Evolutionary conservation across 768 basidiomycete genomes (phyloP), one percentile per base, ranked within the genome.

Genomic region (Leucosporidium yakuticum): DNA sequence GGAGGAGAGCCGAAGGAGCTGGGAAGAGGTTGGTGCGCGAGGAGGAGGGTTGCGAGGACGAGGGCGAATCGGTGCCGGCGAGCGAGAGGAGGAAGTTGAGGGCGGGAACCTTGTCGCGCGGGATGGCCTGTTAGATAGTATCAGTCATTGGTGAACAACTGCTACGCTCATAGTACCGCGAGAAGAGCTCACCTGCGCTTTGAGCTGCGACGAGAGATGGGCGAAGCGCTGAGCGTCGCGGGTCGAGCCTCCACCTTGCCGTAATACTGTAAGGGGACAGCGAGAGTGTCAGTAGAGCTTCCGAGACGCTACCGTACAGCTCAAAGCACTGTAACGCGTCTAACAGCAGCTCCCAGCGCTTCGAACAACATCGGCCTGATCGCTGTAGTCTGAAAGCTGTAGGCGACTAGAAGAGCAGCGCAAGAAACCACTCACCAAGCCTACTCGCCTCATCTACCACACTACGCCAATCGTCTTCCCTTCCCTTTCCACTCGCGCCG

Each of bases 381-480:
- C 57, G 57, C 57, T 3, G 32, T 19, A 5, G 21, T 5, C 14
- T 9, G 20, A 17, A 19, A 34, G 32, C 55, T 32, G 14, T 44
- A 19, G 29, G 1, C 32, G 7, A 0, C 11, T 27, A 15, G 53
- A 15, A 54, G 25, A 14, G 53, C 55, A 34, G 31, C 3, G 4
- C n/a, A 20, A 15, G 3, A 4, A 12, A 5, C 12, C 31, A 56
- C 55, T 20, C 36, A 58, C 57, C 57, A 1, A 23, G 21, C n/a
- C 57, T 39, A 8, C 57, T 36, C 23, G 39, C 12, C 23, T 58
- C 57, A 17, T 58, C 57, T 25, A 58, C 57, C 19, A 58, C 23
- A n/a, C 57, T 58, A 20, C 31, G 31, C 57, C 57, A 58, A 17
- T 58, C 57, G 11, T 58, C 57, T 12, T 58, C 57, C 57, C 39